Conservation (phyloP, 139 green algal species). For the Tetraselmis chui region DNA sequence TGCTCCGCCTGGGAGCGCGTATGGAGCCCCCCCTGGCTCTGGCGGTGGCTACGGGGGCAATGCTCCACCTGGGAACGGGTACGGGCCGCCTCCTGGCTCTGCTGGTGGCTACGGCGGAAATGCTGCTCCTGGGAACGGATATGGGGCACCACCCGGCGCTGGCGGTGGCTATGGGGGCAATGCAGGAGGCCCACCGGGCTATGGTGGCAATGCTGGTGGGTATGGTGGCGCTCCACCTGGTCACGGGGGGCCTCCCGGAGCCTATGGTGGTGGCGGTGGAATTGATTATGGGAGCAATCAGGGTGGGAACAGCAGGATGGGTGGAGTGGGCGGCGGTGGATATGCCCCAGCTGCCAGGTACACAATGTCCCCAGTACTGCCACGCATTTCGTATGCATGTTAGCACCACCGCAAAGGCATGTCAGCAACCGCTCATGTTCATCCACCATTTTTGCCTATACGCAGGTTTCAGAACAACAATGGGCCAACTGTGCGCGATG, state of each 20-base stretch:
- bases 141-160: not conserved
- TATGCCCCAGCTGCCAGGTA: not conserved
- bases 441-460: slow-evolving; percentile 31
- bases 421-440: too few species aligned
- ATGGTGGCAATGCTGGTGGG: slow-evolving; percentile 12
- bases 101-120: not conserved
- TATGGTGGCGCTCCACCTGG: slow-evolving; percentile 2
- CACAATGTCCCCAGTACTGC: too few species aligned
- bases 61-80: not conserved
- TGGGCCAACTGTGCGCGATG: slow-evolving; percentile 34
- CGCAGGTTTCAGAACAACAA: slow-evolving; percentile 4
- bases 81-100: slow-evolving; percentile 11
- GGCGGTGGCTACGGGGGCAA: slow-evolving; percentile 2
- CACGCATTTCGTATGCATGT: not conserved
- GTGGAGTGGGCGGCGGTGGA: slow-evolving; percentile 6
- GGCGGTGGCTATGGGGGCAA: slow-evolving; percentile 15
- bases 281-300: slow-evolving; percentile 10
- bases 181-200: slow-evolving; percentile 7
- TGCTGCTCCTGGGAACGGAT: not conserved
- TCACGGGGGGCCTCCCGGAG: slow-evolving; percentile 1
- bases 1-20: too few species aligned
- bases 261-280: not conserved
- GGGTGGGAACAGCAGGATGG: not conserved
- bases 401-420: not conserved
- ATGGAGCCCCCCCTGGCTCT: not conserved